Base-by-base conservation (phyloP, 1,139 yeast species). In the Scheffersomyces lignicola region DNA sequence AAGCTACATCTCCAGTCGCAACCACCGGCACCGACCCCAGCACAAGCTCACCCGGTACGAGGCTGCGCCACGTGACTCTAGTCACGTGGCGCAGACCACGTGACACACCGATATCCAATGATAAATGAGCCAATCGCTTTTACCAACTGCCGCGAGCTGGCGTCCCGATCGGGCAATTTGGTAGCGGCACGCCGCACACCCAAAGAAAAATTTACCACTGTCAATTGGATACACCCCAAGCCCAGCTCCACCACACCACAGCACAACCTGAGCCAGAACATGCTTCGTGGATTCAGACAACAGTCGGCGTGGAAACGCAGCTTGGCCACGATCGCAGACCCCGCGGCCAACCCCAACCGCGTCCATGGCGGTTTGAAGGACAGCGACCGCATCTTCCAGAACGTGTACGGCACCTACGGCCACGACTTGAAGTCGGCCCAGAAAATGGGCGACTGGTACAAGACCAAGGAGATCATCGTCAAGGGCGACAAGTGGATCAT, bases 401-500 rank as follows among this genome's bases (percentile, higher is more conserved):
- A 86, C 60, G 70, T 86, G 30, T 84, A 86, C 60, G 81, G 80
- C 32, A 78, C 73, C 41, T 83, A 81, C 58, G 90, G 95, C 32
- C 76, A 72, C 54, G 92, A 84, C 54, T 67, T 86, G 51, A 81
- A 83, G 60, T 69, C 83, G 7, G 83, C 94, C 30, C 73, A 74
- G 68, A 76, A 76, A 54, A 82, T 83, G 79, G 95, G 95, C 34
- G 95, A 86, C 60, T 86, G 95, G 95, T 71, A 85, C 65, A 86
- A 86, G 69, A 86, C 95, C 51, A 86, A 86, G 64, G 95, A 86
- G 64, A 79, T 86, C 48, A 59, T 86, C 31, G 66, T 78, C 44
- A 86, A 86, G 62, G 95, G 95, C 35, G 90, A 86, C 59, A 77
- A 78, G 43, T 86, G 95, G 95, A 84, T 85, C 57, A 85, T 85